These are phyloP conservation scores for Hanseniaspora mollemarum DNA, from an alignment of 805 yeast genomes.

Conservation along the genomic window DNA sequence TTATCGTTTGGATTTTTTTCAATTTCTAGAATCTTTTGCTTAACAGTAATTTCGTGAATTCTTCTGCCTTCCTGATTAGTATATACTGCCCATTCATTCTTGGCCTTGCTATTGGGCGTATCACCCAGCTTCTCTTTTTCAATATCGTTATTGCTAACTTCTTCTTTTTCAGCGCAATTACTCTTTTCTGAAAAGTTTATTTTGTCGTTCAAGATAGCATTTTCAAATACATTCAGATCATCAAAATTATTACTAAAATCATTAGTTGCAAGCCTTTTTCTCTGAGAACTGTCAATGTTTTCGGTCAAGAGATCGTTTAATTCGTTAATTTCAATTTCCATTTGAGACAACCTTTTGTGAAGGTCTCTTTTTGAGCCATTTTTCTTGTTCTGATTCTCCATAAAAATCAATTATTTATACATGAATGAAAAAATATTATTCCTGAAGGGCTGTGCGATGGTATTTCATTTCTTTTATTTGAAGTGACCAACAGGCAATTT, in stretches of 20 bases:
- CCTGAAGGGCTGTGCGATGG: too few relatives aligned
- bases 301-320: constrained; percentile 30
- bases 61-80: constrained; percentile 15
- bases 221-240: neutral
- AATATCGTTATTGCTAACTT: neutral
- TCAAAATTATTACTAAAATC: neutral
- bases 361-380: constrained; percentile 18
- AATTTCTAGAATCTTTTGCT: constrained; percentile 3
- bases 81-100: constrained; percentile 12
- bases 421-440: too few relatives aligned
- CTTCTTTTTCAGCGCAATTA: neutral
- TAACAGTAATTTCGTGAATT: constrained; percentile 13
- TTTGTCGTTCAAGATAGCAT: constrained; percentile 1
- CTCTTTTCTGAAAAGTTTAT: constrained; percentile 1
- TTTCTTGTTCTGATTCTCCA: constrained; percentile 16
- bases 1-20: constrained; percentile 10
- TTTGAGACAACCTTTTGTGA: constrained; percentile 28
- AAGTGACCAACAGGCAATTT: too few relatives aligned
- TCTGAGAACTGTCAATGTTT: constrained; percentile 23
- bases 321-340: constrained; percentile 29
- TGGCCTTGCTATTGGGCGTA: neutral
- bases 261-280: constrained; percentile 6
- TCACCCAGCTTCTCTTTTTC: too few relatives aligned
- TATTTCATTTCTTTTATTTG: too few relatives aligned
- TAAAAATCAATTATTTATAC: neutral